These are phyloP conservation scores for Clitopilus hobsonii DNA, from an alignment of 768 basidiomycete species.

Conservation along the genomic window DNA sequence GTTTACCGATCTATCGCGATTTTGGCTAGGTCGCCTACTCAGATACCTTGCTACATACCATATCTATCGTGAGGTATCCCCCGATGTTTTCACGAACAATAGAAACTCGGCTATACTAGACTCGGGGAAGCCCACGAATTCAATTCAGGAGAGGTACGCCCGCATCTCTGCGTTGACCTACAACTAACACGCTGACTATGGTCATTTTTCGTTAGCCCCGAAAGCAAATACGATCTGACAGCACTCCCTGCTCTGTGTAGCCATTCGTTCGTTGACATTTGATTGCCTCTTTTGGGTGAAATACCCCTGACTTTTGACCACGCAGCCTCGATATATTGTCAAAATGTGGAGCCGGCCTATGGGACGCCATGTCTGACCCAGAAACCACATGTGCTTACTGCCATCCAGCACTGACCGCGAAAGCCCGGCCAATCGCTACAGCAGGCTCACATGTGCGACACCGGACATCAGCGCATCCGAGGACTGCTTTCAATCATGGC, in stretches of 20 bases:
- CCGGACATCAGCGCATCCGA: not conserved
- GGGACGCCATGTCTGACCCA: conserved; percentile 15
- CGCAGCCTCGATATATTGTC: not conserved
- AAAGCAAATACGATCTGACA: conserved; percentile 12
- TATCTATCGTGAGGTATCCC: conserved; percentile 19
- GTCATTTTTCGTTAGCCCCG: not conserved
- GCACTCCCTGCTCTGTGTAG: conserved; percentile 8
- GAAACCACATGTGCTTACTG: not conserved
- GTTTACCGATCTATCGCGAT: not conserved
- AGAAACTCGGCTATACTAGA: conserved; percentile 21
- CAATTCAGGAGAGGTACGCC: conserved; percentile 23
- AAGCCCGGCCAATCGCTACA: conserved; percentile 18
- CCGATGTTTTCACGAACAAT: conserved; percentile 21
- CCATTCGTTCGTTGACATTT: conserved; percentile 9
- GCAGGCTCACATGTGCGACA: conserved; percentile 6
- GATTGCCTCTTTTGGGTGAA: conserved; percentile 12
- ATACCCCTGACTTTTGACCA: not conserved
- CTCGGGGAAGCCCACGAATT: conserved; percentile 20
- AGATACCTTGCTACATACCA: conserved; percentile 19
- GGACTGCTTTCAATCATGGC: not conserved
- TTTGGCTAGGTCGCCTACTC: conserved; percentile 14
- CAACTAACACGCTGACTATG: too few relatives aligned
- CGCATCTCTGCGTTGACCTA: not conserved
- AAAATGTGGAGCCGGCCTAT: conserved; percentile 11
- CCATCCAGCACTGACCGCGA: too few relatives aligned